These are phyloP conservation scores for Coemansia sp. DNA, from an alignment of 192 early-diverging fungal genomes.

Conservation along the genomic window DNA sequence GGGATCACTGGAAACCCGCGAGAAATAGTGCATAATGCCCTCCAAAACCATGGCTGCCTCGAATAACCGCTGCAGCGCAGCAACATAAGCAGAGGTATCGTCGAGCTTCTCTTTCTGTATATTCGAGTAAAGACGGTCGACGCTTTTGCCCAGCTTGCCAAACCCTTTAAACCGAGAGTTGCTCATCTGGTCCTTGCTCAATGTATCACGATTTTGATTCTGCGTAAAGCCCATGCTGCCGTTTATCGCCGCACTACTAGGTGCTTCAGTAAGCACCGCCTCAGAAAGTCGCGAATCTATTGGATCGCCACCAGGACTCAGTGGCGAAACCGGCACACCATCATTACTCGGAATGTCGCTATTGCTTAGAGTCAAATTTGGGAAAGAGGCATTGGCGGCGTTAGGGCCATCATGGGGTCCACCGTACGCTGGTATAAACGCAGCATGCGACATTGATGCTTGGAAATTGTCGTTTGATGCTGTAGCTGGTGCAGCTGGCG, in stretches of 20 bases:
- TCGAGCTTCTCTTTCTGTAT: conserved; percentile 56
- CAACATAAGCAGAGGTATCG: conserved; percentile 43
- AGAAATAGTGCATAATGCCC: conserved; percentile 42
- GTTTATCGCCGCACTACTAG: conserved; percentile 17
- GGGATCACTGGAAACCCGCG: conserved; percentile 48
- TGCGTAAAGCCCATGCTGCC: conserved; percentile 11
- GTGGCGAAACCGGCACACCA: conserved; percentile 34
- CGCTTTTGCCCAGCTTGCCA: conserved; percentile 54
- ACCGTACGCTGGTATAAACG: conserved; percentile 12
- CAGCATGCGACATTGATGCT: conserved; percentile 31
- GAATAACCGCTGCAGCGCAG: conserved; percentile 49
- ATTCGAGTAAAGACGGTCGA: conserved; percentile 54
- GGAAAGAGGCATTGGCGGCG: conserved; percentile 33
- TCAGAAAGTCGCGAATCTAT: conserved; percentile 19
- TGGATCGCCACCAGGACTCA: conserved; percentile 36
- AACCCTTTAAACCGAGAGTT: conserved; percentile 50
- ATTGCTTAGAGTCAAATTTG: conserved; percentile 39
- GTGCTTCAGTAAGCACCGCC: conserved; percentile 26
- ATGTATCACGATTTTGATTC: conserved; percentile 30
- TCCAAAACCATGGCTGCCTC: conserved; percentile 45
- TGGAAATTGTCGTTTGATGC: conserved; percentile 43
- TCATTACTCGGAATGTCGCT: conserved; percentile 25
- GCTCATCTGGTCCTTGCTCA: conserved; percentile 50
- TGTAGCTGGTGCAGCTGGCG: conserved; percentile 16
- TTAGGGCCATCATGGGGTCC: conserved; percentile 15